Evolutionary conservation across 495 filamentous ascomycete species (phyloP).

Genomic region (Tuber indicum): DNA sequence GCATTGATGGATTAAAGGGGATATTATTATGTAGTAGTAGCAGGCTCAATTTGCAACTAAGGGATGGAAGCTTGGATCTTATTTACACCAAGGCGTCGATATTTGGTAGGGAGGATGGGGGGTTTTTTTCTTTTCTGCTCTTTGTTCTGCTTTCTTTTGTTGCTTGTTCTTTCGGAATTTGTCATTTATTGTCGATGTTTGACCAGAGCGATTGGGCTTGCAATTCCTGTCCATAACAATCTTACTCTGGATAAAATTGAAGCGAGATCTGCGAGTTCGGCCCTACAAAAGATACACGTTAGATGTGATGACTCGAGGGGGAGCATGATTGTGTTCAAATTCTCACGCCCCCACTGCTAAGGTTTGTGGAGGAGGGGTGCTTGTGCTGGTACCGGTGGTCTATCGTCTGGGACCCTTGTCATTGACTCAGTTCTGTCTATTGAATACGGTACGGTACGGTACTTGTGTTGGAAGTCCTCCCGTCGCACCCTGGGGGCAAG

Average conservation of each 20-base stretch:
- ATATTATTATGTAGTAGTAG: constrained; percentile 4
- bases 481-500: neutral
- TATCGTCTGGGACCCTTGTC: neutral
- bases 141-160: neutral
- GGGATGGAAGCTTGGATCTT: constrained; percentile 5
- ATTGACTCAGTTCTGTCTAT: neutral
- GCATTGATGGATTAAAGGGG: neutral
- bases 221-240: constrained; percentile 3
- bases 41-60: constrained; percentile 7
- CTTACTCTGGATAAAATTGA: neutral
- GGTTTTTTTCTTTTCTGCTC: neutral
- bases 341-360: neutral
- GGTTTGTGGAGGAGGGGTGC: neutral
- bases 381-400: neutral
- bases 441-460: no score
- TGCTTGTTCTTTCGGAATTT: constrained; percentile 12
- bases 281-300: neutral
- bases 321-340: neutral
- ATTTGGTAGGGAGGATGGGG: constrained; percentile 1
- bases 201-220: neutral
- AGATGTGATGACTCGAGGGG: neutral
- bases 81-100: constrained; percentile 7
- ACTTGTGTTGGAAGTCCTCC: neutral
- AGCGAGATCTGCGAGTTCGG: neutral
- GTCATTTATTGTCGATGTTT: constrained; percentile 17